phyloP scores from a whole-genome alignment of 345 rosid genomes.

The Nasturtium officinale region DNA sequence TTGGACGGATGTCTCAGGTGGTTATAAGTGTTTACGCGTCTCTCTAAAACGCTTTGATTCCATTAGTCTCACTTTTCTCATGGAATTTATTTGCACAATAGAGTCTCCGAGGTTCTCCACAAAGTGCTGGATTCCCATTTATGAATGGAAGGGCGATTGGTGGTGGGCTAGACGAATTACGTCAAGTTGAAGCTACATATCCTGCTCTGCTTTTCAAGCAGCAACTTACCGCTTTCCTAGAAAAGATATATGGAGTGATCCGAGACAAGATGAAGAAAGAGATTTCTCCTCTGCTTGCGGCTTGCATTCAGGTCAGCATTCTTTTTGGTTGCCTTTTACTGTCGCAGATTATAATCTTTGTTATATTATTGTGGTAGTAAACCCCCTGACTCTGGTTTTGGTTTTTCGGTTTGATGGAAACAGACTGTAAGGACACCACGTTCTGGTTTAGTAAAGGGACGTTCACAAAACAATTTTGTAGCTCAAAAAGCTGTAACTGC shows the following conservation, averaged over 20 bases:
- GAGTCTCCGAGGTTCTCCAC: conserved; percentile 89
- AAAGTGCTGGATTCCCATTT: conserved; percentile 79
- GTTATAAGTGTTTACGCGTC: conserved; percentile 29
- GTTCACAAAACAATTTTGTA: conserved; percentile 79
- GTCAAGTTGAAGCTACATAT: conserved; percentile 94
- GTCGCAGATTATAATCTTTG: conserved; percentile 12
- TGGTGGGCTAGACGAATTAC: conserved; percentile 68
- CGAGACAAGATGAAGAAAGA: conserved; percentile 94
- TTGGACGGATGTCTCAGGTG: conserved; percentile 93
- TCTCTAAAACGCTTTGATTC: neutral
- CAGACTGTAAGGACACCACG: conserved; percentile 92
- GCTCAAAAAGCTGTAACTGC: conserved; percentile 85
- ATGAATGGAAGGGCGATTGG: conserved; percentile 58
- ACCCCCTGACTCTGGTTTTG: conserved; percentile 27
- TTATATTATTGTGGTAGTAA: conserved; percentile 9
- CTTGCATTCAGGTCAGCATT: conserved; percentile 80
- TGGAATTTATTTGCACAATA: conserved; percentile 41
- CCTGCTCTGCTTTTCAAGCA: conserved; percentile 96
- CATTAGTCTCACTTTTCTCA: conserved; percentile 15
- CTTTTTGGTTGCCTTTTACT: neutral
- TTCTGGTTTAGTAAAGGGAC: conserved; percentile 84
- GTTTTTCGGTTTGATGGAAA: conserved; percentile 35
- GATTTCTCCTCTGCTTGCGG: conserved; percentile 84
- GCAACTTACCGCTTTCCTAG: conserved; percentile 98
- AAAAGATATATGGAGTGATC: conserved; percentile 97